Evolutionary conservation across 2,329 filamentous ascomycete species (phyloP).

Genomic region (Tolypocladium ovalisporum): DNA sequence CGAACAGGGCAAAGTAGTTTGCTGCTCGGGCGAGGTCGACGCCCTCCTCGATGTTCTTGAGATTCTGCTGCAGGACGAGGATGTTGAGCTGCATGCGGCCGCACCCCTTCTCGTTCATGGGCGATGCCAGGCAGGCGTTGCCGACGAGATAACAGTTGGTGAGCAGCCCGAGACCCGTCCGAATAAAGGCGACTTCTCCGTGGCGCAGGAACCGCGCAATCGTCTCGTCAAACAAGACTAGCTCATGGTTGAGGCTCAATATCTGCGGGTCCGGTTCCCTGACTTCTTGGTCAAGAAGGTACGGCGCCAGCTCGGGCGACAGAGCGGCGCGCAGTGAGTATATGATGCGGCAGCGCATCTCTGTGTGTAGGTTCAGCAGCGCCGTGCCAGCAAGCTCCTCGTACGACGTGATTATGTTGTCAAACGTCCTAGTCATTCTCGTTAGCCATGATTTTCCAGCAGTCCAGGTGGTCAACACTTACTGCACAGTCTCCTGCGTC

Average conservation of each 20-base stretch:
- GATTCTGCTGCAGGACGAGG: conserved; percentile 87
- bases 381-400: conserved; percentile 69
- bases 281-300: conserved; percentile 59
- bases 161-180: conserved; percentile 63
- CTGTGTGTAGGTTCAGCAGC: conserved; percentile 77
- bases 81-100: conserved; percentile 90
- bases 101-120: conserved; percentile 77
- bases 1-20: conserved; percentile 60
- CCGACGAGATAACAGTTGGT: conserved; percentile 71
- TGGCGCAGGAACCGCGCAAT: conserved; percentile 61
- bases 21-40: conserved; percentile 53
- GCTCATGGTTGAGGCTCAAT: conserved; percentile 69
- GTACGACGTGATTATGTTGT: conserved; percentile 74
- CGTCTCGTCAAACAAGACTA: conserved; percentile 82
- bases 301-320: conserved; percentile 50
- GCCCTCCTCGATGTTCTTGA: conserved; percentile 78
- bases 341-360: conserved; percentile 76
- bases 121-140: conserved; percentile 58
- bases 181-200: conserved; percentile 64
- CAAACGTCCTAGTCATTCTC: conserved; percentile 53
- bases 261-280: conserved; percentile 71
- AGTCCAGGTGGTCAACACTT: conserved; percentile 24
- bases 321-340: conserved; percentile 59
- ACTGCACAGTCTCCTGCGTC: conserved; percentile 73
- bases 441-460: conserved; percentile 10